phyloP scores from a whole-genome alignment of 148 eudicot genomes.

The Rheum nobile region DNA sequence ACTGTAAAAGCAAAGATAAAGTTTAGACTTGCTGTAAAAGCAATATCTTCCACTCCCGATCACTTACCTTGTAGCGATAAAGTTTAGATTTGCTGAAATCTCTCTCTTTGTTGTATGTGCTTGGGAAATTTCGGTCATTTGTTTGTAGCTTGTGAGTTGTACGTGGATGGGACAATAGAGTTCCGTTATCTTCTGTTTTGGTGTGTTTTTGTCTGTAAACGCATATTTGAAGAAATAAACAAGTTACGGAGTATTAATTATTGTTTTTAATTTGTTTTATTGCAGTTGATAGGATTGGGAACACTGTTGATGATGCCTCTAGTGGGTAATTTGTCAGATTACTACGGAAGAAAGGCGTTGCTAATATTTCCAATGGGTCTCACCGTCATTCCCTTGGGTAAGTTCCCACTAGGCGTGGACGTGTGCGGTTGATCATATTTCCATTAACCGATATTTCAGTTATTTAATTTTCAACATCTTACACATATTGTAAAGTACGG shows the following conservation, averaged over 20 bases:
- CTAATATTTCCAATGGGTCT: conserved; percentile 36
- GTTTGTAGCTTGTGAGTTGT: no score
- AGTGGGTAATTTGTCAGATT: conserved; percentile 43
- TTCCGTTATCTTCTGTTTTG: no score
- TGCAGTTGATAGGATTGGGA: conserved; percentile 42
- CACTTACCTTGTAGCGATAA: neutral
- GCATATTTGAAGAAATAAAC: neutral
- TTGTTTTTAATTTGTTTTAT: neutral
- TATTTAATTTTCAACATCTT: no score
- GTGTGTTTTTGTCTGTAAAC: no score
- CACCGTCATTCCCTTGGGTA: conserved; percentile 39
- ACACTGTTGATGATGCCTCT: conserved; percentile 42
- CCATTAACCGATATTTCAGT: no score
- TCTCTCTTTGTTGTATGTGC: neutral
- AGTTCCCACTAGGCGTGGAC: no score
- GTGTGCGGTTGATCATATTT: no score
- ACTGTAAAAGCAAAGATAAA: neutral
- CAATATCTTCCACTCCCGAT: neutral
- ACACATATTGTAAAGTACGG: no score
- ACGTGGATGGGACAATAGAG: no score
- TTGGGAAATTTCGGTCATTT: neutral
- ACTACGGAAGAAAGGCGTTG: conserved; percentile 37
- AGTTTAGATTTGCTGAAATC: no score
- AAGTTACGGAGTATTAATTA: neutral
- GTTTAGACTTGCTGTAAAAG: neutral